phyloP scores from a whole-genome alignment of 805 yeast species.

The Candida michaelii region DNA sequence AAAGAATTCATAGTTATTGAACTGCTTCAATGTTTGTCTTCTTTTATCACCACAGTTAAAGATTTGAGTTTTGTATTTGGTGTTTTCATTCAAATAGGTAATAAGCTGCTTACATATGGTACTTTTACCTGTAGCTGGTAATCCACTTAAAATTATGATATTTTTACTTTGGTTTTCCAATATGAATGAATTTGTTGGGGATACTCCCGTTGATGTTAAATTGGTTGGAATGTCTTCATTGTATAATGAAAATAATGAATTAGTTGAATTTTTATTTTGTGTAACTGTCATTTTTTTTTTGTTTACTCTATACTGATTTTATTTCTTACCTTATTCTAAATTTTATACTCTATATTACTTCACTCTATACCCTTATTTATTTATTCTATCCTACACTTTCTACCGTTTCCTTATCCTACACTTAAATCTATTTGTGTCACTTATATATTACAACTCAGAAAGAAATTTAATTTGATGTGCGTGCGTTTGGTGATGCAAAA shows the following conservation, averaged over 20 bases:
- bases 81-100: constrained; percentile 25
- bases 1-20: constrained; percentile 37
- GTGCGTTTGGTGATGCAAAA: constrained; percentile 9
- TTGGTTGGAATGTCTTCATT: constrained; percentile 5
- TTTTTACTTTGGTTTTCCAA: constrained; percentile 9
- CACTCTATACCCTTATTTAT: too few relatives aligned
- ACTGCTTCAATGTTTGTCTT: constrained; percentile 28
- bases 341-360: too few relatives aligned
- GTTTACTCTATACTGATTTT: neutral
- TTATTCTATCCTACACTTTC: neutral
- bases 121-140: constrained; percentile 44
- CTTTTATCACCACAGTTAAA: constrained; percentile 57
- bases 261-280: constrained; percentile 3
- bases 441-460: neutral
- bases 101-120: constrained; percentile 36
- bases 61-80: constrained; percentile 26
- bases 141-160: constrained; percentile 32
- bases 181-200: constrained; percentile 9
- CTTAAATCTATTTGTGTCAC: neutral
- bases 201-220: constrained; percentile 3
- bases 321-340: neutral
- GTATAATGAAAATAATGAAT: constrained; percentile 6
- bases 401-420: neutral
- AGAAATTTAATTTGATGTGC: constrained; percentile 1
- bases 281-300: constrained; percentile 1